Evolutionary conservation across 441 rosid genomes (phyloP).

Genomic region (Populus hybrid): DNA sequence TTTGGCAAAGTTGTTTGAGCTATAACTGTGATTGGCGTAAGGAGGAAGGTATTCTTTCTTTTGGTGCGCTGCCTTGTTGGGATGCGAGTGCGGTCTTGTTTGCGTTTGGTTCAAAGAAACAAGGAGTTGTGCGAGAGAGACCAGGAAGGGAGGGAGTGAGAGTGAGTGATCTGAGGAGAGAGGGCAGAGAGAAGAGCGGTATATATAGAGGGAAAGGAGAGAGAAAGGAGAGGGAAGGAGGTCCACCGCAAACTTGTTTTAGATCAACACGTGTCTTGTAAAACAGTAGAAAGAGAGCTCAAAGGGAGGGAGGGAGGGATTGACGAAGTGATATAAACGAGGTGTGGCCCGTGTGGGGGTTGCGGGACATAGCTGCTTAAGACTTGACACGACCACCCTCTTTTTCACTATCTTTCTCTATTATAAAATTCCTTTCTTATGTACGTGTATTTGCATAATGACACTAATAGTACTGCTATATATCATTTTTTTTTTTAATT

Average conservation of each 20-base stretch:
- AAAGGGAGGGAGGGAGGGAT: not conserved
- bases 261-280: slow-evolving; percentile 27
- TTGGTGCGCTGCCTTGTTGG: not conserved
- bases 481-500: no score
- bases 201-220: slow-evolving; percentile 16
- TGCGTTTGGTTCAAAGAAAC: not conserved
- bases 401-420: not conserved
- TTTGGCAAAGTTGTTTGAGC: not conserved
- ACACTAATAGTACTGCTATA: not conserved
- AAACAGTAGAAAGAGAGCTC: not conserved
- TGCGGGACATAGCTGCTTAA: slow-evolving; percentile 15
- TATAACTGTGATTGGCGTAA: not conserved
- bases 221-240: not conserved
- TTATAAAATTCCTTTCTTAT: not conserved
- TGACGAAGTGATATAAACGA: not conserved
- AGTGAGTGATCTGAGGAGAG: not conserved
- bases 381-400: slow-evolving; percentile 22
- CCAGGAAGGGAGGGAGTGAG: not conserved
- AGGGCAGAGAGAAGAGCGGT: not conserved
- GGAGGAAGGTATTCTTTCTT: not conserved
- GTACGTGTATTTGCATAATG: not conserved
- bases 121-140: not conserved
- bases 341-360: not conserved
- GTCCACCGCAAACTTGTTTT: slow-evolving; percentile 9
- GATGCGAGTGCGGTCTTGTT: not conserved